These are phyloP conservation scores for Talinum fruticosum DNA, from an alignment of 148 eudicot genomes.

Conservation along the genomic window DNA sequence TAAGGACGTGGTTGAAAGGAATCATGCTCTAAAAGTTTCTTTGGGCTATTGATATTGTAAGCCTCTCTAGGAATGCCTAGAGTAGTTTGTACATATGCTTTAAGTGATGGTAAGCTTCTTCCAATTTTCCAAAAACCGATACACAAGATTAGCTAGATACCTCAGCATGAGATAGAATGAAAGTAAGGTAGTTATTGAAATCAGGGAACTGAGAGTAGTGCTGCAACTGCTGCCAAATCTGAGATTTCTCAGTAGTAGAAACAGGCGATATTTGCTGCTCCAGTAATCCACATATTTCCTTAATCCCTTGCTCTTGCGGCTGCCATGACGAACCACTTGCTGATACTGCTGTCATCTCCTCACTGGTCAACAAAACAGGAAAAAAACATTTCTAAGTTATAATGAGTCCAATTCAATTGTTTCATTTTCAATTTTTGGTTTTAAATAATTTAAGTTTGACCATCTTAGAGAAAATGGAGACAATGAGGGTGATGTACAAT, in stretches of 20 bases:
- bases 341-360: conserved; percentile 29
- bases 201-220: conserved; percentile 88
- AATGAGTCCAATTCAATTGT: not conserved
- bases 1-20: too few relatives aligned
- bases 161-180: conserved; percentile 80
- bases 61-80: too few relatives aligned
- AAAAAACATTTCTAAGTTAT: not conserved
- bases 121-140: too few relatives aligned
- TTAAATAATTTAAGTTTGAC: not conserved
- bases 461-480: not conserved
- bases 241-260: conserved; percentile 61
- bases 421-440: not conserved
- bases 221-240: conserved; percentile 79
- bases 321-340: conserved; percentile 55
- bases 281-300: conserved; percentile 75
- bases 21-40: too few relatives aligned
- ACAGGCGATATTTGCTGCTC: conserved; percentile 86
- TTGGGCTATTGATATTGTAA: too few relatives aligned
- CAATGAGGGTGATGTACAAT: not conserved
- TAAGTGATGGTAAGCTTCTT: too few relatives aligned
- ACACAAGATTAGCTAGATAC: conserved; percentile 28
- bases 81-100: too few relatives aligned
- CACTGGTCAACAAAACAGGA: conserved; percentile 6
- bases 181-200: conserved; percentile 89
- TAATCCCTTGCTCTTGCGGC: conserved; percentile 87